Percentiles rank a stretch among this genome's conserved stretches.
Conservation (phyloP, 768 basidiomycete genomes). For the Boletus rubescentipes region DNA sequence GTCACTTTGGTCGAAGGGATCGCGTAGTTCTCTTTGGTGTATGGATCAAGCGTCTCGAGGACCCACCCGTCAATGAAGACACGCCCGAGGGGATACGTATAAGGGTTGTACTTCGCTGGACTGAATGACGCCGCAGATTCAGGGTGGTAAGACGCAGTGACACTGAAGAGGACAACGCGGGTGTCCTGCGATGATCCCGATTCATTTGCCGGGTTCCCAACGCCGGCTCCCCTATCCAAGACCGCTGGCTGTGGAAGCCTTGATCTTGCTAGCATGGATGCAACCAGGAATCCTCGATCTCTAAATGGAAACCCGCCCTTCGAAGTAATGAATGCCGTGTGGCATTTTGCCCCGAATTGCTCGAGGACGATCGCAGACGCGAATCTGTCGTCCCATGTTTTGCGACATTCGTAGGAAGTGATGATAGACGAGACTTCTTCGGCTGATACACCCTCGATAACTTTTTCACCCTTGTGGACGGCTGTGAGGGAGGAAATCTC, state of each 20-base stretch:
- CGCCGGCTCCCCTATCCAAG: conserved; percentile 43
- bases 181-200: conserved; percentile 38
- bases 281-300: conserved; percentile 82
- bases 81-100: conserved; percentile 70
- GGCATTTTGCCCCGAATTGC: conserved; percentile 71
- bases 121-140: conserved; percentile 58
- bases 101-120: conserved; percentile 72
- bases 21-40: conserved; percentile 88
- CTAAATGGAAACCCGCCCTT: conserved; percentile 89
- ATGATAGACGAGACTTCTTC: conserved; percentile 84
- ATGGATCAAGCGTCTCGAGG: conserved; percentile 93
- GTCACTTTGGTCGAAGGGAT: conserved; percentile 93
- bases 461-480: conserved; percentile 84
- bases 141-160: conserved; percentile 78
- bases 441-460: conserved; percentile 90
- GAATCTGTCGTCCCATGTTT: conserved; percentile 85
- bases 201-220: conserved; percentile 18
- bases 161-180: conserved; percentile 73
- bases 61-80: conserved; percentile 94
- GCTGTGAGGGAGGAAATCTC: conserved; percentile 80
- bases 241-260: conserved; percentile 35
- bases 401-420: conserved; percentile 65
- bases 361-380: conserved; percentile 70
- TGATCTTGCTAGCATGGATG: conserved; percentile 70
- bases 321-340: conserved; percentile 68